Percentiles rank a stretch among this genome's conserved stretches.
phyloP scores from a whole-genome alignment of 2,329 filamentous ascomycete species.

The Scorias spongiosa region DNA sequence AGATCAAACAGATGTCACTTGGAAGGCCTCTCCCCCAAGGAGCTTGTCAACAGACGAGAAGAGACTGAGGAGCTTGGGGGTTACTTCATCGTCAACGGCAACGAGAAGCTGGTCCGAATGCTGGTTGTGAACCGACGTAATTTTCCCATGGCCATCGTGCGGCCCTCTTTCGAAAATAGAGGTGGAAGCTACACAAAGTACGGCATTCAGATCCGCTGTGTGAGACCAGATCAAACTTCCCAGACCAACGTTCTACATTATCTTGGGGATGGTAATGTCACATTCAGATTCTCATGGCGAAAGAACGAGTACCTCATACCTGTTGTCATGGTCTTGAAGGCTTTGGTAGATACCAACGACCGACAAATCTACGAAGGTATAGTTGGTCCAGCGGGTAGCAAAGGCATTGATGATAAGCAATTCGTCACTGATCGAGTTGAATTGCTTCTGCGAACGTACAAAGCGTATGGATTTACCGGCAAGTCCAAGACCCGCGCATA shows the following conservation, averaged over 20 bases:
- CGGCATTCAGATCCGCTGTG: constrained; percentile 81
- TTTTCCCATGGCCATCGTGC: constrained; percentile 85
- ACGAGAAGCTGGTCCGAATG: constrained; percentile 90
- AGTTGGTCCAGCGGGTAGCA: constrained; percentile 60
- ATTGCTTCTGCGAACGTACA: constrained; percentile 82
- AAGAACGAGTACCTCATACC: constrained; percentile 96
- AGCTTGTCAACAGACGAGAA: constrained; percentile 76
- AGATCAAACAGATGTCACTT: constrained; percentile 85
- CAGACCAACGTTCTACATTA: constrained; percentile 97
- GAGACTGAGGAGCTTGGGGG: constrained; percentile 92
- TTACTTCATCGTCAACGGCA: constrained; percentile 95
- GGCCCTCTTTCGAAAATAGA: constrained; percentile 77
- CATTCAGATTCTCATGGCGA: constrained; percentile 92
- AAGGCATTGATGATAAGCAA: constrained; percentile 64
- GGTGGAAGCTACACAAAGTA: constrained; percentile 77
- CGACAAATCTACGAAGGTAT: constrained; percentile 91
- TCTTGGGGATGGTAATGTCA: constrained; percentile 87
- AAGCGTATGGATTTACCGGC: constrained; percentile 71
- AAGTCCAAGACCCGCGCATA: constrained; percentile 71
- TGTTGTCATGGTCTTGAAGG: constrained; percentile 92
- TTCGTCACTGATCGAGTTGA: constrained; percentile 93
- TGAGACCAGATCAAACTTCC: constrained; percentile 92
- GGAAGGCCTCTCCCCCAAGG: constrained; percentile 65
- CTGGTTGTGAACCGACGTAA: constrained; percentile 82
- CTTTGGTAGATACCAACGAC: constrained; percentile 88